Evolutionary conservation across 2,329 filamentous ascomycete species (phyloP).

Genomic region (Sarocladium brachiariae): DNA sequence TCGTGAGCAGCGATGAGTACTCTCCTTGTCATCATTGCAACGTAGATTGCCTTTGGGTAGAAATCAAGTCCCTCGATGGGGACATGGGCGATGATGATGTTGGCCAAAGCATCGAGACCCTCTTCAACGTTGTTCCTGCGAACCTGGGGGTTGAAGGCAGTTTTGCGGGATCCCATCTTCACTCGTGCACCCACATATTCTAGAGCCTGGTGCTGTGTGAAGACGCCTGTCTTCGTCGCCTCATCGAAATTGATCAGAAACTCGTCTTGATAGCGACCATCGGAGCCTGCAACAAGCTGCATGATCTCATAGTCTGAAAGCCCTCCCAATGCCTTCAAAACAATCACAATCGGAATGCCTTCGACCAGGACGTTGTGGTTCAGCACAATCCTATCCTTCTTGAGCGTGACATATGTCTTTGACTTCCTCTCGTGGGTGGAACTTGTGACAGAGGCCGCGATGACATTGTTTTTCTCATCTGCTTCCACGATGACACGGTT

Average conservation of each 20-base stretch:
- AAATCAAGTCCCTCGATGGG: conserved; percentile 89
- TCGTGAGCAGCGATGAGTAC: conserved; percentile 93
- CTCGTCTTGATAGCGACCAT: conserved; percentile 85
- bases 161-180: conserved; percentile 71
- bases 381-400: conserved; percentile 85
- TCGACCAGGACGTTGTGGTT: conserved; percentile 91
- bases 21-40: conserved; percentile 95
- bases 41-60: conserved; percentile 91
- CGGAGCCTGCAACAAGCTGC: conserved; percentile 79
- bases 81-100: conserved; percentile 91
- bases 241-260: conserved; percentile 96
- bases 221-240: conserved; percentile 73
- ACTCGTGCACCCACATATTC: conserved; percentile 86
- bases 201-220: conserved; percentile 89
- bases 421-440: conserved; percentile 97
- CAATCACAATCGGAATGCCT: conserved; percentile 88
- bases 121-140: conserved; percentile 82
- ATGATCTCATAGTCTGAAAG: conserved; percentile 94
- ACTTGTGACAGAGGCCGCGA: conserved; percentile 93
- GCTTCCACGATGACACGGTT: conserved; percentile 97
- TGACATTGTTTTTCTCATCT: conserved; percentile 83
- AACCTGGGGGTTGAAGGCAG: conserved; percentile 44
- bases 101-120: conserved; percentile 84
- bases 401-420: conserved; percentile 90
- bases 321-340: conserved; percentile 88